A percentile compares a stretch with the other conserved stretches of the same genome.
Evolutionary conservation across 139 green algal species (phyloP).

Genomic region (Gonium pectorale): DNA sequence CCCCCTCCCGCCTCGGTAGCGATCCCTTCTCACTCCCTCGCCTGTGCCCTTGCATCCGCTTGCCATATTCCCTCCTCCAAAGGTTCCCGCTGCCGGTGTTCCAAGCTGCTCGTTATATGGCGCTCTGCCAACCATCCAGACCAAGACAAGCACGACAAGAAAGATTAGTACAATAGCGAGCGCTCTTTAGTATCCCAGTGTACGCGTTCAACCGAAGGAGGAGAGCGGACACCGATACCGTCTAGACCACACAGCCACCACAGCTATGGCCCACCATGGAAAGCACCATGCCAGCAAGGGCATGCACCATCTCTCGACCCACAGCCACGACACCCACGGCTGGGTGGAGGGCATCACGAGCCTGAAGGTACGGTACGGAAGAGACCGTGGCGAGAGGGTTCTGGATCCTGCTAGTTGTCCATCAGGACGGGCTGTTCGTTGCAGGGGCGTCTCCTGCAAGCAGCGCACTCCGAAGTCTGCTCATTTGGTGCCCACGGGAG

Average conservation of each 20-base stretch:
- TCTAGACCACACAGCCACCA: background rate
- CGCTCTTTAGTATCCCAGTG: too few species aligned
- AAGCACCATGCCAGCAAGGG: slow-evolving; percentile 44
- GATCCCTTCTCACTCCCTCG: too few species aligned
- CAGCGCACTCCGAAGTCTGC: too few species aligned
- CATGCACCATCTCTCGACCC: slow-evolving; percentile 15
- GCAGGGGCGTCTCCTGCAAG: too few species aligned
- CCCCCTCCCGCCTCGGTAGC: too few species aligned
- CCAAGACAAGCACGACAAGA: background rate
- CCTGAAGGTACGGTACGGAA: slow-evolving; percentile 56
- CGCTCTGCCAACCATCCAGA: slow-evolving; percentile 16
- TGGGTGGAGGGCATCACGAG: slow-evolving; percentile 78
- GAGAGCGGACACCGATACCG: background rate
- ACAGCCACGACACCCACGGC: slow-evolving; percentile 50
- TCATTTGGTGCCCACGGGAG: too few species aligned
- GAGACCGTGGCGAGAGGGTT: too few species aligned
- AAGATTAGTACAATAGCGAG: background rate
- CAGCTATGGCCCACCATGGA: slow-evolving; percentile 11
- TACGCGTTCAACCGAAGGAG: background rate
- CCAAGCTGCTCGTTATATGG: background rate
- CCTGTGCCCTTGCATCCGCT: too few species aligned
- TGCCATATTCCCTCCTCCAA: too few species aligned
- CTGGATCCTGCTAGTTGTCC: background rate
- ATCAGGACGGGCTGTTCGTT: too few species aligned
- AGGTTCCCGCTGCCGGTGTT: too few species aligned